phyloP scores from a whole-genome alignment of 1,284 basidiomycete genomes.

The Apiotrichum gamsii region DNA sequence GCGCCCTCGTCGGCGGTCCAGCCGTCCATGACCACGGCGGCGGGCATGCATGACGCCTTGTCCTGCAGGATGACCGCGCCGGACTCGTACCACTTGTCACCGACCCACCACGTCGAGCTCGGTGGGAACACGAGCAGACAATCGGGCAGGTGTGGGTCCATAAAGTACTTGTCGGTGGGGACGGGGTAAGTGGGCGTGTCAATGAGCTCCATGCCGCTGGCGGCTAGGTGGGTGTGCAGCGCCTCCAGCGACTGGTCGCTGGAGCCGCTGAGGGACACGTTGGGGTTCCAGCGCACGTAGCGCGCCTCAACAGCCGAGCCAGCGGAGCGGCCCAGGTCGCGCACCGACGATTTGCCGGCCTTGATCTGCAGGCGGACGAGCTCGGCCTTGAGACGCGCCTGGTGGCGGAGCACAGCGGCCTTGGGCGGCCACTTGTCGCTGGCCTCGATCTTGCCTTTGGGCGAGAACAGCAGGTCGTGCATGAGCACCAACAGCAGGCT shows the following conservation, averaged over 20 bases:
- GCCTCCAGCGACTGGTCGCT: conserved; percentile 24
- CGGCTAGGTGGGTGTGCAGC: conserved; percentile 25
- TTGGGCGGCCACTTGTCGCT: conserved; percentile 75
- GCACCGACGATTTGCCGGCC: conserved; percentile 59
- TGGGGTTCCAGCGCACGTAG: conserved; percentile 77
- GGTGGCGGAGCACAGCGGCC: conserved; percentile 72
- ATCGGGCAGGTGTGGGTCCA: conserved; percentile 71
- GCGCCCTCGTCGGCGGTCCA: conserved; percentile 44
- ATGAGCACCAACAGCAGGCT: conserved; percentile 75
- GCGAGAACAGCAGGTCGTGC: conserved; percentile 74
- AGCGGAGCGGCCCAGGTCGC: conserved; percentile 54
- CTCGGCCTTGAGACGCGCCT: conserved; percentile 78
- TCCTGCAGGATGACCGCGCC: conserved; percentile 80
- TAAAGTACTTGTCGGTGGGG: conserved; percentile 52
- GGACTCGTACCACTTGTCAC: conserved; percentile 41
- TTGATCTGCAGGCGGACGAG: conserved; percentile 77
- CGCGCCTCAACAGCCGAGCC: conserved; percentile 57
- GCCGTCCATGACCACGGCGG: conserved; percentile 59
- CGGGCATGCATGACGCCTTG: conserved; percentile 95
- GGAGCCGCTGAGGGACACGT: conserved; percentile 43
- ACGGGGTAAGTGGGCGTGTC: conserved; percentile 31
- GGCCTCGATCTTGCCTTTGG: conserved; percentile 66
- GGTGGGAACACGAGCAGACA: conserved; percentile 69
- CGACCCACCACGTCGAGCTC: conserved; percentile 48
- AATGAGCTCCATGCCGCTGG: conserved; percentile 25